A percentile compares a stretch with the other conserved stretches of the same genome.
Evolutionary conservation across 805 yeast genomes (phyloP).

Genomic region (Lipomyces mesembrius): DNA sequence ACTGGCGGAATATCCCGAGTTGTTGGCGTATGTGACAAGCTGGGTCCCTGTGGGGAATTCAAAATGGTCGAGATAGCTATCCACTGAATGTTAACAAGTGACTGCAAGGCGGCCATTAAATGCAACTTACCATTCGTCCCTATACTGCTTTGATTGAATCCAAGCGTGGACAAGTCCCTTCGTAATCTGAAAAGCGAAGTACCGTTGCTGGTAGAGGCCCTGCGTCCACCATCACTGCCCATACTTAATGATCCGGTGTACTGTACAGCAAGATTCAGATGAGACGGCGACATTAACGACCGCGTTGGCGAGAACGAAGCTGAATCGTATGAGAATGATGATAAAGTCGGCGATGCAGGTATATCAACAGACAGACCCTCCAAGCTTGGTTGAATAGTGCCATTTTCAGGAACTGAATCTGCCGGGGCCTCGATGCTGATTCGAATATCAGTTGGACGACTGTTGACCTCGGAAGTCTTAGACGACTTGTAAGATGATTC

Average conservation of each 20-base stretch:
- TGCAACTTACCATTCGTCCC: slow-evolving; percentile 41
- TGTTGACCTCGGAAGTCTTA: not conserved
- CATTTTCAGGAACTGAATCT: slow-evolving; percentile 5
- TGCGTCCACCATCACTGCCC: slow-evolving; percentile 13
- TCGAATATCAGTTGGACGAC: not conserved
- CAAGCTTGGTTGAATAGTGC: not conserved
- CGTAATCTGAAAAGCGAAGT: slow-evolving; percentile 24
- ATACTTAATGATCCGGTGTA: slow-evolving; percentile 14
- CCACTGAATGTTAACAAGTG: not conserved
- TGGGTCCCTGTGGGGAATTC: slow-evolving; percentile 26
- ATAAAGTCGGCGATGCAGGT: slow-evolving; percentile 17
- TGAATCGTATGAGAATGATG: slow-evolving; percentile 19
- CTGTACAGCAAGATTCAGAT: slow-evolving; percentile 13
- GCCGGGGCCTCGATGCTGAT: slow-evolving; percentile 9
- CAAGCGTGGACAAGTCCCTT: slow-evolving; percentile 29
- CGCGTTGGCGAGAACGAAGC: slow-evolving; percentile 20
- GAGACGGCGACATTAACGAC: slow-evolving; percentile 16
- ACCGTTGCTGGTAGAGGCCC: slow-evolving; percentile 14
- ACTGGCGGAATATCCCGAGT: slow-evolving; percentile 83
- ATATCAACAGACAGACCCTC: not conserved
- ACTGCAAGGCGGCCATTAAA: not conserved
- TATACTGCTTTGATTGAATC: slow-evolving; percentile 32
- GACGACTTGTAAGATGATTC: not conserved
- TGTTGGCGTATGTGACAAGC: slow-evolving; percentile 58
- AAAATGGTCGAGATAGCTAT: slow-evolving; percentile 33